These are phyloP conservation scores for Phellopilus nigrolimitatus DNA, from an alignment of 1,284 basidiomycete species.

Conservation along the genomic window DNA sequence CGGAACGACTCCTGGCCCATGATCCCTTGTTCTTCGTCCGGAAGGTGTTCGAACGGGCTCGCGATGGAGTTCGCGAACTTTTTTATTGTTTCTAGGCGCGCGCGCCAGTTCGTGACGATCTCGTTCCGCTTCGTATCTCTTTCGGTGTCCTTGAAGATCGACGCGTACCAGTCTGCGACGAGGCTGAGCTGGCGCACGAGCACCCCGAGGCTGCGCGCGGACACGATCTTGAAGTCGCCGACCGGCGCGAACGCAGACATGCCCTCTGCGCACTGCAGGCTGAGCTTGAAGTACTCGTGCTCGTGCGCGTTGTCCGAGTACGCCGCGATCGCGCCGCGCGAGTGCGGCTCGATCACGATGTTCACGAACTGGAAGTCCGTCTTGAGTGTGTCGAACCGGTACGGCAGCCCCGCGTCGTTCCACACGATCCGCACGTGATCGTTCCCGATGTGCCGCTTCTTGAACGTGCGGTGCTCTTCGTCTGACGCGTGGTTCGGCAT, in stretches of 20 bases:
- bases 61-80: constrained; percentile 43
- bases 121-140: constrained; percentile 66
- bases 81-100: constrained; percentile 74
- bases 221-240: constrained; percentile 90
- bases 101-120: constrained; percentile 86
- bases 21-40: constrained; percentile 27
- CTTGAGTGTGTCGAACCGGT: constrained; percentile 85
- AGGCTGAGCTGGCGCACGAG: constrained; percentile 84
- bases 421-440: constrained; percentile 94
- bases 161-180: constrained; percentile 84
- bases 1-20: constrained; percentile 33
- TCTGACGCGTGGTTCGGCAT: constrained; percentile 84
- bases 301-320: constrained; percentile 77
- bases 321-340: constrained; percentile 75
- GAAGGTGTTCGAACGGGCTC: constrained; percentile 20
- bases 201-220: constrained; percentile 75
- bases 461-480: constrained; percentile 71
- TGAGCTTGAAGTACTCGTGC: constrained; percentile 90
- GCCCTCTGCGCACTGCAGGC: constrained; percentile 76
- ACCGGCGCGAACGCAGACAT: constrained; percentile 92
- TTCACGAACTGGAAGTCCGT: constrained; percentile 98
- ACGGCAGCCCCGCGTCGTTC: constrained; percentile 90
- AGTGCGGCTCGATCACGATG: constrained; percentile 94
- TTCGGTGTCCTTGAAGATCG: constrained; percentile 75
- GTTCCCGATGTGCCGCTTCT: constrained; percentile 93